Base-by-base conservation (phyloP, 1,284 basidiomycete genomes). In the Ustilago hordei region DNA sequence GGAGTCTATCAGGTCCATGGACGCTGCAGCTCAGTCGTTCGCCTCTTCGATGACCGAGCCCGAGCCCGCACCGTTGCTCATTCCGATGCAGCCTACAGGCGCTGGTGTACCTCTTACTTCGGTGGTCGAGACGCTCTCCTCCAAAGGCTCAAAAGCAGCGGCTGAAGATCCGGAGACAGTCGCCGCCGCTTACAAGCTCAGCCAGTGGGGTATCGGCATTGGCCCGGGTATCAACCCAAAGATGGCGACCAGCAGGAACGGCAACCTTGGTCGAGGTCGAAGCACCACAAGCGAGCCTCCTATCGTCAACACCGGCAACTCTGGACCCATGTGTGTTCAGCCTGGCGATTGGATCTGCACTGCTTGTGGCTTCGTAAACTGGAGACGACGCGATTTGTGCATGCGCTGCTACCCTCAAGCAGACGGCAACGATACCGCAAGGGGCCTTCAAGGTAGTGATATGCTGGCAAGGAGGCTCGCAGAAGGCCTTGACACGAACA, bases 301-400 rank as follows among this genome's bases (percentile, higher is more conserved):
- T 8, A 81, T 95, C 83, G 88, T 95, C 78, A 95, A 95, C 84
- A 95, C 93, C 0, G 93, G 93, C 9, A 95, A 94, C 86, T 90
- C 91, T 64, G 93, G 93, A 32, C 93, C 93, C 4, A 94, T 94
- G 62, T 89, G 89, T 79, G 89, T 92, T 87, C 93, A 95, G 88
- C 92, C 93, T 3, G 93, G 93, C n/a, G 93, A 95, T 87, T 95
- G 93, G 93, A 89, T 93, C 66, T 95, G 93, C 87, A 88, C 89
- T 66, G 92, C 91, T 83, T 94, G 93, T 67, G 74, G 67, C 12
- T 86, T 85, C 59, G 81, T 84, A 39, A 82, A 95, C 85, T 95
- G 93, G 93, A 88, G 93, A 69, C 87, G 93, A 61, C 88, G 93
- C 57, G 93, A 93, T 86, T 93, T 94, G 62, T 95, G 93, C 88